A percentile compares a stretch with the other conserved stretches of the same genome.
phyloP scores from a whole-genome alignment of 1,284 basidiomycete species.

The Cutaneotrichosporon cavernicola region DNA sequence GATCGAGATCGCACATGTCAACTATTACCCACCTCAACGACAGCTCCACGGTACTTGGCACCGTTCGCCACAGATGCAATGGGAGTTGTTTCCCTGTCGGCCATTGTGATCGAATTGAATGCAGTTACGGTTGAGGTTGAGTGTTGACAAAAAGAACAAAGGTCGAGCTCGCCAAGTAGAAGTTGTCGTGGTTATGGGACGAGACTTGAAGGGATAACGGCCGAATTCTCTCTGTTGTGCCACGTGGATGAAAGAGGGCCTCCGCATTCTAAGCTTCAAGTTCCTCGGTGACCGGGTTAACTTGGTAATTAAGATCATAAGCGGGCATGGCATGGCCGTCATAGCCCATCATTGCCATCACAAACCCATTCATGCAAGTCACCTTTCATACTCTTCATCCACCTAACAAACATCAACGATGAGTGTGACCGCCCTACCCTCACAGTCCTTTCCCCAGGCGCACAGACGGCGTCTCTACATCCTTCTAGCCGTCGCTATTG shows the following conservation, averaged over 20 bases:
- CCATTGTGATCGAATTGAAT: slow-evolving; percentile 18
- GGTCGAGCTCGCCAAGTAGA: neutral
- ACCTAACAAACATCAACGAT: slow-evolving; percentile 6
- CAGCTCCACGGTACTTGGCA: slow-evolving; percentile 74
- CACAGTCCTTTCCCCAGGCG: slow-evolving; percentile 22
- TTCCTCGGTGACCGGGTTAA: no score
- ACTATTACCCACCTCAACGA: slow-evolving; percentile 58
- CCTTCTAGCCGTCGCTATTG: slow-evolving; percentile 25
- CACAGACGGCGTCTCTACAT: slow-evolving; percentile 22
- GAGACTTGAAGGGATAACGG: neutral
- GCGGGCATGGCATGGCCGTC: neutral
- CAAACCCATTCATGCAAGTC: neutral
- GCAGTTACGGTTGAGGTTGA: neutral
- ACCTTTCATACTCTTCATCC: neutral
- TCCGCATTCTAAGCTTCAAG: no score
- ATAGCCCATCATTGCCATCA: neutral
- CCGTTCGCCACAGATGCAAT: slow-evolving; percentile 32
- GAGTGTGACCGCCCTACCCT: slow-evolving; percentile 23
- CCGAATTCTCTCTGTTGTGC: neutral
- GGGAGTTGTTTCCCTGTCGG: slow-evolving; percentile 46
- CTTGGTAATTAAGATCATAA: no score
- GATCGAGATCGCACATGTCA: neutral
- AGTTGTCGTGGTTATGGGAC: neutral
- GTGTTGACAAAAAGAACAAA: neutral
- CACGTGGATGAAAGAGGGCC: neutral